Percentiles rank a stretch among this genome's conserved stretches.
These are phyloP conservation scores for Blastobotrys illinoisensis DNA, from an alignment of 1,139 yeast genomes.

Conservation along the genomic window DNA sequence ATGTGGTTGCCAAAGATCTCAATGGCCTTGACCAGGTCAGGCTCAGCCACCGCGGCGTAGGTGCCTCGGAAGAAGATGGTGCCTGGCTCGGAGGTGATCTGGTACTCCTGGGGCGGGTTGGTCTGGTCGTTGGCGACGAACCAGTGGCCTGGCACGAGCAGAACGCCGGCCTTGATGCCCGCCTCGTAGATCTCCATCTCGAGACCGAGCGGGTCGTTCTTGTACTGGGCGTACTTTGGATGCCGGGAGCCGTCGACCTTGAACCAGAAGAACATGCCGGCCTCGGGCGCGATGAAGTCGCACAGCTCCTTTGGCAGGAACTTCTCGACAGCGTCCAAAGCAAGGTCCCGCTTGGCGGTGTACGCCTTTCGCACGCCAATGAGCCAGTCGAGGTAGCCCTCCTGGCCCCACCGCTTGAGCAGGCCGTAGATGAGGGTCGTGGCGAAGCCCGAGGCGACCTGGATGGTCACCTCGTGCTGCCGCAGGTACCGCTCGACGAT, in stretches of 20 bases:
- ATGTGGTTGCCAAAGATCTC: constrained; percentile 60
- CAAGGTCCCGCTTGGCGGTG: constrained; percentile 71
- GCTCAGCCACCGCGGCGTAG: constrained; percentile 76
- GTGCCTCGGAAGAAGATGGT: constrained; percentile 82
- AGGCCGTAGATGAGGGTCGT: constrained; percentile 62
- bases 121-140: constrained; percentile 49
- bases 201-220: constrained; percentile 56
- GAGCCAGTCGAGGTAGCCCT: constrained; percentile 81
- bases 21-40: constrained; percentile 51
- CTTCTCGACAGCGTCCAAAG: constrained; percentile 60
- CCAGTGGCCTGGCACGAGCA: constrained; percentile 91
- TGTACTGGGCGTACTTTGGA: constrained; percentile 69
- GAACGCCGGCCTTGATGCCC: constrained; percentile 59
- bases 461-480: constrained; percentile 77
- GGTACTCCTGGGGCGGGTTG: constrained; percentile 41
- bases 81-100: constrained; percentile 27
- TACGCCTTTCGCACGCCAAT: constrained; percentile 78
- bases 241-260: constrained; percentile 71
- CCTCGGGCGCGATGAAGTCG: constrained; percentile 66
- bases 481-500: constrained; percentile 65
- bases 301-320: constrained; percentile 55
- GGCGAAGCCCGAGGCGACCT: constrained; percentile 77
- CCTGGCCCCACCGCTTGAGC: constrained; percentile 68
- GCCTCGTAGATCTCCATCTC: constrained; percentile 62
- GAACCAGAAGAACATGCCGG: constrained; percentile 92